Evolutionary conservation across 23 red algal species (phyloP).

Genomic region (Gracilaria domingensis): DNA sequence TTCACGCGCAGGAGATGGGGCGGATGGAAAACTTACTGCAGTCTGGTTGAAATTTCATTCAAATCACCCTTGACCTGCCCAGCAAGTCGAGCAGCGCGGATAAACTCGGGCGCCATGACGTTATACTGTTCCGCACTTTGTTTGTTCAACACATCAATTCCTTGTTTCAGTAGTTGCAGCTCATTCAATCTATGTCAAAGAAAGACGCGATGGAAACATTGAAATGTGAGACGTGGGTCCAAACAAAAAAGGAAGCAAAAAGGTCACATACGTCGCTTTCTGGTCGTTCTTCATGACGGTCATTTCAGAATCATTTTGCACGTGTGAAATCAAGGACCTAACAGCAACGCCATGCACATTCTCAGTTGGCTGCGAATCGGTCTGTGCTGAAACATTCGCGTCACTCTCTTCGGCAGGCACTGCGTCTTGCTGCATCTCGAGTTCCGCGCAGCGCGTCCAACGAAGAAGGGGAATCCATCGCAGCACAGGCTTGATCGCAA

Average conservation of each 20-base stretch:
- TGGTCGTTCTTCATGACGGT: slow-evolving; percentile 35
- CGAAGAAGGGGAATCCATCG: no score
- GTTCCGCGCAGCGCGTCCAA: not conserved
- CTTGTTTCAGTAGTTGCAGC: not conserved
- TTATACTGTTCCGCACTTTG: slow-evolving; percentile 32
- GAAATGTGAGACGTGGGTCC: not conserved
- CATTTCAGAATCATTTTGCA: slow-evolving; percentile 21
- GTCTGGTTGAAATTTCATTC: slow-evolving; percentile 27
- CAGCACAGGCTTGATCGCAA: no score
- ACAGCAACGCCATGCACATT: not conserved
- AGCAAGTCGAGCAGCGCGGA: slow-evolving; percentile 45
- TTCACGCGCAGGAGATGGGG: not conserved
- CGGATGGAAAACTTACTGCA: slow-evolving; percentile 21
- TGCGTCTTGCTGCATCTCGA: not conserved
- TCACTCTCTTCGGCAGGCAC: not conserved
- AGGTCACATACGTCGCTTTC: slow-evolving; percentile 14
- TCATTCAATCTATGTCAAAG: not conserved
- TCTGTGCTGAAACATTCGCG: not conserved
- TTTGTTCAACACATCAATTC: slow-evolving; percentile 5
- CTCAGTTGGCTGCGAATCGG: not conserved
- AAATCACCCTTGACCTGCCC: slow-evolving; percentile 30
- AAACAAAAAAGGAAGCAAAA: not conserved
- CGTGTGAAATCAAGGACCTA: slow-evolving; percentile 7
- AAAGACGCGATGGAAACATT: not conserved
- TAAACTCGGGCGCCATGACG: not conserved